Evolutionary conservation across 257 asterid species (phyloP).

Genomic region (Nicotiana obtusifolia): DNA sequence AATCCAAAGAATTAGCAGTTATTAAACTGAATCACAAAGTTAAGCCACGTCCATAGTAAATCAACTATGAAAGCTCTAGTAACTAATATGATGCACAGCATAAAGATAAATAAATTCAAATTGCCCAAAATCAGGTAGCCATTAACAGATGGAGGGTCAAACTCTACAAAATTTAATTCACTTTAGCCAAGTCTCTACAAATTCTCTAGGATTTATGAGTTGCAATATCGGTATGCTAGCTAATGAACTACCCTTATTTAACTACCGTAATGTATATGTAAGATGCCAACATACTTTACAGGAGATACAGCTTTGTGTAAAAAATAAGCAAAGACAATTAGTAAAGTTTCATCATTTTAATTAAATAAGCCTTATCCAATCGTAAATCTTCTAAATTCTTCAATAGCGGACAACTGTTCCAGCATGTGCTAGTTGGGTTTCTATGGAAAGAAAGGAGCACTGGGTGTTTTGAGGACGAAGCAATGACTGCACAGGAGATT

Average conservation of each 20-base stretch:
- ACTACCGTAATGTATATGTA: background rate
- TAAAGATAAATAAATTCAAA: background rate
- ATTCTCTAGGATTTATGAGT: background rate
- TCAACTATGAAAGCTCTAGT: background rate
- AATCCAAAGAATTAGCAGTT: slow-evolving; percentile 16
- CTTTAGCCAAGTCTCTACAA: background rate
- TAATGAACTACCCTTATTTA: background rate
- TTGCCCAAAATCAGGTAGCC: background rate
- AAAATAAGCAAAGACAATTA: background rate
- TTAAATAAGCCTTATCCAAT: background rate
- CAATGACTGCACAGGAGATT: background rate
- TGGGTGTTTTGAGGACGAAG: background rate
- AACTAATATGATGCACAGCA: background rate
- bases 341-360: background rate
- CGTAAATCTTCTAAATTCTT: background rate
- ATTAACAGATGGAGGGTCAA: slow-evolving; percentile 1
- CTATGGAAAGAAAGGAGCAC: background rate
- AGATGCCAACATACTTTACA: background rate
- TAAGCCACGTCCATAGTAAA: background rate
- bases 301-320: background rate
- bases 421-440: background rate
- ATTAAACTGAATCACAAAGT: background rate
- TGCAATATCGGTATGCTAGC: background rate
- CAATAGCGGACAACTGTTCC: background rate
- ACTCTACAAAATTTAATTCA: background rate